A percentile compares a stretch with the other conserved stretches of the same genome.
These are phyloP conservation scores for Jatropha podagrica DNA, from an alignment of 441 rosid genomes.

Conservation along the genomic window DNA sequence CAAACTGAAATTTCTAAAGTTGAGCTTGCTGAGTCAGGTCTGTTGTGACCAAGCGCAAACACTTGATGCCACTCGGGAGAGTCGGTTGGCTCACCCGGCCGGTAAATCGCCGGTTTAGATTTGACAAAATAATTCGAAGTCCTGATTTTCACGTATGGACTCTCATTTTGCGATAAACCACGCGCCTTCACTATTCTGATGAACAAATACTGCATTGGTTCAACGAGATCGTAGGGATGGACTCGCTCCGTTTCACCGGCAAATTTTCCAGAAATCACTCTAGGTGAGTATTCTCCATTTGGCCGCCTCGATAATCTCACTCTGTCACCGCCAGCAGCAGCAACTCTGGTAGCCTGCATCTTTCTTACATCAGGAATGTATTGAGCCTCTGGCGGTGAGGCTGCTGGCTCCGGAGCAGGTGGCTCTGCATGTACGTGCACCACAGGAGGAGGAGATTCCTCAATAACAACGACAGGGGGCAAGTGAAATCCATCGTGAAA, in stretches of 20 bases:
- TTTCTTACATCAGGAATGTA: constrained; percentile 57
- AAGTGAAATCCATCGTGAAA: constrained; percentile 31
- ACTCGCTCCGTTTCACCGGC: constrained; percentile 39
- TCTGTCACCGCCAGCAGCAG: constrained; percentile 44
- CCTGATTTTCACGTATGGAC: constrained; percentile 65
- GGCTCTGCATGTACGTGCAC: constrained; percentile 39
- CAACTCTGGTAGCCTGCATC: constrained; percentile 53
- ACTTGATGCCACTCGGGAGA: constrained; percentile 84
- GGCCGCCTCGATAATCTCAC: constrained; percentile 50
- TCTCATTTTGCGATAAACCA: constrained; percentile 49
- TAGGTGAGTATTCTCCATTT: constrained; percentile 68
- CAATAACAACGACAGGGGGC: constrained; percentile 53
- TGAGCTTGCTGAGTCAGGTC: constrained; percentile 46
- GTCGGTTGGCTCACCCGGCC: constrained; percentile 53
- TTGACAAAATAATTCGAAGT: constrained; percentile 41
- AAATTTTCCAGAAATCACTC: constrained; percentile 47
- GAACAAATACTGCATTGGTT: constrained; percentile 86
- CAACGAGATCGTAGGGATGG: constrained; percentile 73
- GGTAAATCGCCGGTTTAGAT: constrained; percentile 56
- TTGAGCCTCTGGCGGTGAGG: constrained; percentile 27
- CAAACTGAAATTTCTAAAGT: constrained; percentile 85
- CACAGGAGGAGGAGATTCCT: constrained; percentile 57
- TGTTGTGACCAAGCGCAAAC: constrained; percentile 60
- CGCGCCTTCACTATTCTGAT: constrained; percentile 74
- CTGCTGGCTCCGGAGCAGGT: constrained; percentile 15